Evolutionary conservation across 164 flowering plant species (phyloP), one percentile per base, ranked within the genome.

Genomic region (Annona squamosa): DNA sequence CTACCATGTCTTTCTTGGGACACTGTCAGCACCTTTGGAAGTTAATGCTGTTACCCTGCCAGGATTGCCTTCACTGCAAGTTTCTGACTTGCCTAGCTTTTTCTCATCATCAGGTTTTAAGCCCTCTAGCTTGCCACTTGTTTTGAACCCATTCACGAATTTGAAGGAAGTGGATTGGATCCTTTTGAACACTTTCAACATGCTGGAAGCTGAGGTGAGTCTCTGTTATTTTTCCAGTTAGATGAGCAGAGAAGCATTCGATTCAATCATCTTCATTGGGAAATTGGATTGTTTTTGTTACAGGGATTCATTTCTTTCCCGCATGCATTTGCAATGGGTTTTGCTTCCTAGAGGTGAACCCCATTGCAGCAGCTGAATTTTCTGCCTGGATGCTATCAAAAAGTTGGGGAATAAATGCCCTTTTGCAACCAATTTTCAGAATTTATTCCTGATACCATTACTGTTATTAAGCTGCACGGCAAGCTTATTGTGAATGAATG

Each of bases 51-150:
- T 83, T 13, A 65, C 74, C 0, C 9, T 86, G 59, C 87, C 87
- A 12, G 72, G 72, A 0, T 19, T 85, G 74, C 83, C 89, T 0
- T 10, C 1, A 1, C 65, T 88, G 12, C 81, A 16, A 13, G 4
- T 65, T 0, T 2, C 41, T 0, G 90, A 86, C 26, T 48, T 87
- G 52, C 93, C 90, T 4, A 78, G 84, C 2, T 75, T 84, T 12
- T 18, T 79, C 1, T 46, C 42, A 16, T 56, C 72, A 5, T 42
- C 65, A 0, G 74, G 18, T 7, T 48, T 75, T 0, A 59, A 72
- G 62, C 83, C 84, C 0, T 46, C 17, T 17, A 0, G 74, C 48
- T 6, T 64, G 45, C 64, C 48, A 42, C 46, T 37, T 26, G 43
- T 65, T 13, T n/a, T 52, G 17, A 71, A 13, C 37, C 85, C 79